These are phyloP conservation scores for Tanozyma kutaoensis DNA, from an alignment of 805 yeast species.

Conservation along the genomic window DNA sequence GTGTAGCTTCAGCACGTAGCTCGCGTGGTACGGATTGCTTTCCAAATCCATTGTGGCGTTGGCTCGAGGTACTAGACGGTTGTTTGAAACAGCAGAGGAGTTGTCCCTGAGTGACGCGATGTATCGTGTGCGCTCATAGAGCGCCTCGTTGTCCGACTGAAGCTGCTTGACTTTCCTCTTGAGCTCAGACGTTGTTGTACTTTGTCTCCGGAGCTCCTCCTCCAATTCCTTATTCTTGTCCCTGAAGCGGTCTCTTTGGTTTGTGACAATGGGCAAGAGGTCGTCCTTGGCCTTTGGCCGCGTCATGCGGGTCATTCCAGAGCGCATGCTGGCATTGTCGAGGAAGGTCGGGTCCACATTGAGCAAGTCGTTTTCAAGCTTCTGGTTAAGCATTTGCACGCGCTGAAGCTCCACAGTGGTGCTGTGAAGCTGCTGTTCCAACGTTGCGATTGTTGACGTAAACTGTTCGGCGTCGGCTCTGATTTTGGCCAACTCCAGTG, in stretches of 20 bases:
- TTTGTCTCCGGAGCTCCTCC: conserved; percentile 56
- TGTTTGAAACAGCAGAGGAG: conserved; percentile 3
- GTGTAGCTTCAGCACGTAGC: conserved; percentile 66
- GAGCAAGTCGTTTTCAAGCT: conserved; percentile 65
- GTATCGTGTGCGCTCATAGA: conserved; percentile 68
- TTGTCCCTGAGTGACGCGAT: conserved; percentile 35
- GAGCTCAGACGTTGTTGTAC: conserved; percentile 39
- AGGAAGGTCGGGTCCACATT: conserved; percentile 43
- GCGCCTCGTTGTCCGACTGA: conserved; percentile 61
- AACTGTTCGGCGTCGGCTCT: conserved; percentile 46
- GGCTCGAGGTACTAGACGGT: conserved; percentile 15
- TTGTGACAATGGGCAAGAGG: conserved; percentile 53
- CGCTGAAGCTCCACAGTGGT: conserved; percentile 24
- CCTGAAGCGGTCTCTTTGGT: conserved; percentile 90
- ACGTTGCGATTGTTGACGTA: conserved; percentile 20
- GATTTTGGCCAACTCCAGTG: conserved; percentile 51
- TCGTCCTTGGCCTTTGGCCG: conserved; percentile 15
- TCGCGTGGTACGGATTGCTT: conserved; percentile 39
- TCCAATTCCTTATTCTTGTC: conserved; percentile 75
- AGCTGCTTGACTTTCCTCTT: conserved; percentile 50
- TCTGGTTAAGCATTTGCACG: conserved; percentile 35
- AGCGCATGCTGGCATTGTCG: conserved; percentile 56
- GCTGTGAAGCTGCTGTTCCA: conserved; percentile 23
- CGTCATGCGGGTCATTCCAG: conserved; percentile 33
- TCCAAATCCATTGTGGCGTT: conserved; percentile 32